Evolutionary conservation across 345 rosid genomes (phyloP).

Genomic region (Syzygium jambos): DNA sequence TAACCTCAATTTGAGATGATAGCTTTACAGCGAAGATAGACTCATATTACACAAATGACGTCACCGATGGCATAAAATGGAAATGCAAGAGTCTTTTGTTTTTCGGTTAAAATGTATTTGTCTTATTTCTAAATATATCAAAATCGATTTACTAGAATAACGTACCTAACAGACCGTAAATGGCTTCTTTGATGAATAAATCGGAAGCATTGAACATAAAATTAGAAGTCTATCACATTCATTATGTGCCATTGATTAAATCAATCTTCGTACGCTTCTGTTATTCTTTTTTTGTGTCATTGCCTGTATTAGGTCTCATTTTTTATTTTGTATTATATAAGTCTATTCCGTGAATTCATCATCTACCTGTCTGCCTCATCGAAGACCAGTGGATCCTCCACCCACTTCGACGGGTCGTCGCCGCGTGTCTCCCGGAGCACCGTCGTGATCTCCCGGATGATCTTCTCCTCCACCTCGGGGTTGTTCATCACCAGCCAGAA

Average conservation of each 20-base stretch:
- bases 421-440: conserved; percentile 71
- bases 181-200: background rate
- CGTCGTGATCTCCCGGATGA: conserved; percentile 44
- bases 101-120: background rate
- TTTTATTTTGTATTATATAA: background rate
- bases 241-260: background rate
- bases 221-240: background rate
- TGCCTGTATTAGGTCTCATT: background rate
- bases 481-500: conserved; percentile 87
- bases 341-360: background rate
- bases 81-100: background rate
- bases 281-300: background rate
- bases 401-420: conserved; percentile 50
- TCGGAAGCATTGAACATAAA: background rate
- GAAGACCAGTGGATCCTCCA: conserved; percentile 63
- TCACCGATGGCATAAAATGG: background rate
- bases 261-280: background rate
- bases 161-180: background rate
- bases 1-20: background rate
- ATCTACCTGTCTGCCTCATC: conserved; percentile 66
- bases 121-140: background rate
- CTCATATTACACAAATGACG: background rate
- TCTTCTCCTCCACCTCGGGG: conserved; percentile 51
- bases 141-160: background rate
- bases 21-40: background rate